Evolutionary conservation across 208 protist species (phyloP), one percentile per base, ranked within the genome.

Genomic region (Leishmania arabica): DNA sequence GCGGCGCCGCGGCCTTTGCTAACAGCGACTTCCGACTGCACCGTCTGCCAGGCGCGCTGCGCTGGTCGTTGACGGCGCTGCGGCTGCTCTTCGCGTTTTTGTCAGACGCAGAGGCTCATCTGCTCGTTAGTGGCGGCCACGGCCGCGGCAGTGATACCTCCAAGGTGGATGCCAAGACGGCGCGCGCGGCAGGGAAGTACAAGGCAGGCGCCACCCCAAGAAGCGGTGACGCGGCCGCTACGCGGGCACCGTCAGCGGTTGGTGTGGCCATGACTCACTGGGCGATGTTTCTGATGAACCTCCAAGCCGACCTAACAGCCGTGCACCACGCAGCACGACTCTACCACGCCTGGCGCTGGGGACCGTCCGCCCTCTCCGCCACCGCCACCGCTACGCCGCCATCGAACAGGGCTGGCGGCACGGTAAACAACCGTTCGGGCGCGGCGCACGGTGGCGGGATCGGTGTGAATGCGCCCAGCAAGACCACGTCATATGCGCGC

Each of bases 191-290:
- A 70, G 17, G 75, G 19, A 34, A 77, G 56, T n/a, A 37, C 24
- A 74, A 60, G 24, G 34, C 24, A 2, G 21, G 58, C 17, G 6
- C 56, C 37, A 65, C 34, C 19, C 45, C 45, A 27, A 34, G 34
- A 11, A 34, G 53, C 37, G 21, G n/a, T 66, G 60, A 47, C 27
- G 77, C 65, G 27, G 72, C 70, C 19, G 51, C 54, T 34, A 78
- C 78, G 8, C 77, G 82, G 49, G 66, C 73, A 2, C 64, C 73
- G 42, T 85, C 77, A 53, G 82, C 82, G 9, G 82, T 85, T 8
- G 77, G 77, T n/a, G 82, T 85, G 40, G 77, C 82, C 21, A 82
- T 85, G 82, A 85, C 82, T 31, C 82, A 85, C 64, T 85, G 82
- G 82, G 62, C 73, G 0, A 60, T 85, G 54, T 85, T 85, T 75